Evolutionary conservation across 106 monocot genomes (phyloP), one percentile per base, ranked within the genome.

Genomic region (Phalaenopsis equestris): DNA sequence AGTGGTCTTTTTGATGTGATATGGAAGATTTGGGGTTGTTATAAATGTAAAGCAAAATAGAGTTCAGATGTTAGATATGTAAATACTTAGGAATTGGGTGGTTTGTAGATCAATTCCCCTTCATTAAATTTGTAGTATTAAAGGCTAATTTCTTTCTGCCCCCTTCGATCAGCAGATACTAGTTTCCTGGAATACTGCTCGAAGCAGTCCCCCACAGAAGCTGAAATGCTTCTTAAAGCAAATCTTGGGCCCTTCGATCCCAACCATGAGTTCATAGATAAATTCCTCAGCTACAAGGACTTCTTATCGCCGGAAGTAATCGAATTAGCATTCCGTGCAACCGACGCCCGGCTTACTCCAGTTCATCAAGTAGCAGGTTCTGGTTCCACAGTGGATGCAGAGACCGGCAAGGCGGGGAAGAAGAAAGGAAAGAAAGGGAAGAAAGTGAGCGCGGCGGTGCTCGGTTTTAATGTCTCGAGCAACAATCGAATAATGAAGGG

Each of bases 401-500:
- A 83, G 17, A n/a, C 11, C 7, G 89, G 78, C 68, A 75, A 75
- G 74, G 77, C 24, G 4, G 85, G 81, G 47, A 95, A 86, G 86
- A 99, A 93, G 80, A 95, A 94, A 79, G 90, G 86, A 12, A 99
- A 93, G 87, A 99, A 94, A 82, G 94, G 89, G 64, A 94, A 94
- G 84, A 99, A 99, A 81, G 90, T 95, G 42, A 21, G 65, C 38
- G 77, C 92, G 2, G 65, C 85, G 1, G 87, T 93, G 43, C 76
- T 94, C 72, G 93, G 91, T 46, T 99, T 95, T 78, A 52, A 52
- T 14, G 52, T 52, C 12, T 10, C 3, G 15, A 52, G 52, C 52
- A 45, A 30, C 30, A 48, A 48, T 48, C 48, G 48, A 48, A 52
- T 52, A 52, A 52, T 52, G 52, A 52, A 52, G 52, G 52, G 52